Evolutionary conservation across 257 asterid species (phyloP), one percentile per base, ranked within the genome.

Genomic region (Forsythia suspensa): DNA sequence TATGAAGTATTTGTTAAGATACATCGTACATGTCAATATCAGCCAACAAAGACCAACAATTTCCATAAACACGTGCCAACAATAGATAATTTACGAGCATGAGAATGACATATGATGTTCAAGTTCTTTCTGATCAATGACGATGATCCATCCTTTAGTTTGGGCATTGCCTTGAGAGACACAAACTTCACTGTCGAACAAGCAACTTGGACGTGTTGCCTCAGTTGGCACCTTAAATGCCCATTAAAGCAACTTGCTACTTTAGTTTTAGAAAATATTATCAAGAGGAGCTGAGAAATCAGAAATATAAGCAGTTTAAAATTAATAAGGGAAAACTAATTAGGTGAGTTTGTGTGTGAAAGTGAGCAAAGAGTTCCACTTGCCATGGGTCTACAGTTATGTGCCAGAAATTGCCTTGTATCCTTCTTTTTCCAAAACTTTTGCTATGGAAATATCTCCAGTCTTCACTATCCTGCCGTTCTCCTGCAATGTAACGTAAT

Each of bases 391-490:
- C 76, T 59, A 63, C n/a, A 38, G 40, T 40, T 81, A 88, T 18
- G 87, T 70, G 77, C 74, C 83, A 71, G 92, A 85, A 82, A 95
- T 85, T 65, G 91, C 91, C 84, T 92, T 91, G 85, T 92, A 95
- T 8, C 98, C 98, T 87, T 91, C 91, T 73, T 74, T 92, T 81
- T 94, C 97, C 66, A 95, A 88, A 81, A 72, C 73, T 79, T 93
- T 78, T 73, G 97, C 99, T 67, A 92, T 38, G 59, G 97, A 83
- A 65, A 89, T 90, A 86, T 93, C 99, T 77, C 98, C 98, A 0
- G 97, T 95, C 84, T 83, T 89, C 85, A 92, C 91, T 80, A 95
- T 93, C 90, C 87, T 87, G 77, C 98, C 99, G 39, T 93, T 88
- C 90, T 92, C 97, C 98, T 94, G 89, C 77, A 85, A 74, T 40